A percentile compares a stretch with the other conserved stretches of the same genome.
phyloP scores from a whole-genome alignment of 2,329 filamentous ascomycete genomes.

The Paradendryphiella salina region DNA sequence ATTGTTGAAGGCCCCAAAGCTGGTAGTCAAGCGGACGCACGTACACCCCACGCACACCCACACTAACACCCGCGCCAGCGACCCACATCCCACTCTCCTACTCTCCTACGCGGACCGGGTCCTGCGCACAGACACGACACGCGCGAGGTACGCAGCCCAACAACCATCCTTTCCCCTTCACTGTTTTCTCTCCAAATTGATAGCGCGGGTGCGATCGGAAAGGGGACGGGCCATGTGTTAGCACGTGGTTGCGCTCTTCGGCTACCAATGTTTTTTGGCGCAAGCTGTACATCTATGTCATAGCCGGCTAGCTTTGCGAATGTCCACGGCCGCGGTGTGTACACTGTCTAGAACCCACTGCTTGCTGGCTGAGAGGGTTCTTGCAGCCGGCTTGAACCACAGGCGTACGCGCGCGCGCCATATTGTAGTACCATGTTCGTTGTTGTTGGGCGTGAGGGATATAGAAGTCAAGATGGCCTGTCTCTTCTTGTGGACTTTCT shows the following conservation, averaged over 20 bases:
- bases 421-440: slow-evolving; percentile 1
- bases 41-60: slow-evolving; percentile 1
- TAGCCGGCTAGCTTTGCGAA: slow-evolving; percentile 28
- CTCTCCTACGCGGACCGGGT: slow-evolving; percentile 10
- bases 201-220: slow-evolving; percentile 15
- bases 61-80: slow-evolving; percentile 8
- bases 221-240: slow-evolving; percentile 2
- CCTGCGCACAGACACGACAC: slow-evolving; percentile 14
- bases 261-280: slow-evolving; percentile 9
- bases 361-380: slow-evolving; percentile 20
- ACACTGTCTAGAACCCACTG: slow-evolving; percentile 10
- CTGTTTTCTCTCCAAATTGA: slow-evolving; percentile 6
- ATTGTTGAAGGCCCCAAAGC: slow-evolving; percentile 5
- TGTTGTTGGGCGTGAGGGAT: slow-evolving; percentile 7
- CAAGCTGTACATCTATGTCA: slow-evolving; percentile 21
- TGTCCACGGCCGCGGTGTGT: slow-evolving; percentile 34
- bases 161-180: slow-evolving; percentile 12
- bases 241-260: slow-evolving; percentile 11
- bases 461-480: slow-evolving; percentile 5
- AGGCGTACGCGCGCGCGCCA: neutral
- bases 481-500: slow-evolving; percentile 3
- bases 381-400: slow-evolving; percentile 5
- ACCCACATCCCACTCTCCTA: slow-evolving; percentile 16
- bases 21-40: neutral
- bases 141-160: slow-evolving; percentile 13